These are phyloP conservation scores for Mucor ambiguus DNA, from an alignment of 371 early-diverging fungal genomes.

Conservation along the genomic window DNA sequence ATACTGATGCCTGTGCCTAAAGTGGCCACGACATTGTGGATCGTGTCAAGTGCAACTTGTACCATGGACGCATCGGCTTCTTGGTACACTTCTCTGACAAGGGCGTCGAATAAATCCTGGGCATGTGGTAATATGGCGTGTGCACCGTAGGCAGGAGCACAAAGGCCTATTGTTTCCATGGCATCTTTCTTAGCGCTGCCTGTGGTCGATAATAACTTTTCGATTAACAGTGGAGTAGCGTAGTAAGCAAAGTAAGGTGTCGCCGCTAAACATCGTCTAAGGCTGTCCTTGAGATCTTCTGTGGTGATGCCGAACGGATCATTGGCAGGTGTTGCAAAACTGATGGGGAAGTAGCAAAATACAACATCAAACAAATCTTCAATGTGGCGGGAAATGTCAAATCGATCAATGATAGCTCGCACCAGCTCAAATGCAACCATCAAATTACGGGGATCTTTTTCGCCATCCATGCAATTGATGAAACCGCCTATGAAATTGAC, in stretches of 20 bases:
- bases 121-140: constrained; percentile 62
- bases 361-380: constrained; percentile 91
- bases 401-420: constrained; percentile 63
- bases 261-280: constrained; percentile 70
- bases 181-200: constrained; percentile 70
- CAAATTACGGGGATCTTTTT: constrained; percentile 97
- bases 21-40: constrained; percentile 64
- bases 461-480: constrained; percentile 93
- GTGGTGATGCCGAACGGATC: constrained; percentile 88
- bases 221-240: constrained; percentile 79
- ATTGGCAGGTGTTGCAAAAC: constrained; percentile 85
- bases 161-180: constrained; percentile 71
- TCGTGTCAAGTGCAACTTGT: constrained; percentile 55
- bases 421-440: constrained; percentile 82
- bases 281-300: constrained; percentile 75
- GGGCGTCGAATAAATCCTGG: constrained; percentile 63
- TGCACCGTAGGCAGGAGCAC: constrained; percentile 73
- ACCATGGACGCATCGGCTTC: constrained; percentile 67
- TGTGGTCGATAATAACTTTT: constrained; percentile 79
- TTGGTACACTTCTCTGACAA: constrained; percentile 66
- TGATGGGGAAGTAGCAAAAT: constrained; percentile 97
- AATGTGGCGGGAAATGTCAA: constrained; percentile 76
- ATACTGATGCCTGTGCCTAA: constrained; percentile 57
- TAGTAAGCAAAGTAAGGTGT: constrained; percentile 73
- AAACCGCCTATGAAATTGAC: constrained; percentile 80